Conservation (phyloP, 1,284 basidiomycete genomes). For the Ustilago loliicola region DNA sequence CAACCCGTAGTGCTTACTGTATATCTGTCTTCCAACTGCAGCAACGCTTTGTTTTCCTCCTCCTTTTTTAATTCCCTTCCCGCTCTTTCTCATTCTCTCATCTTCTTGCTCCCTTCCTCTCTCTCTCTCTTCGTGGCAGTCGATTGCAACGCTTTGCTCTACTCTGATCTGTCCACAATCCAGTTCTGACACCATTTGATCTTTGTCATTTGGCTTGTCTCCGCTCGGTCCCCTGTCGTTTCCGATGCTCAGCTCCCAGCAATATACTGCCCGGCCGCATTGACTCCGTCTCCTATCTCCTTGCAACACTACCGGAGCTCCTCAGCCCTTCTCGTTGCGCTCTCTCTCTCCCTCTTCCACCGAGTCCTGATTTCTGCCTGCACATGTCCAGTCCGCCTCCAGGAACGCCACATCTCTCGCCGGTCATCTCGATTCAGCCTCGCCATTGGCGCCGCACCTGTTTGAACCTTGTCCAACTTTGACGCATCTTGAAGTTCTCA, state of each 20-base stretch:
- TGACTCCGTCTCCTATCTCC: not conserved
- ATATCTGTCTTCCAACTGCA: not conserved
- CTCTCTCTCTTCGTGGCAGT: not conserved
- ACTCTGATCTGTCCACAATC: too few species aligned
- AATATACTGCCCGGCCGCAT: conserved; percentile 21
- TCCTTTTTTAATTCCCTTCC: conserved; percentile 4
- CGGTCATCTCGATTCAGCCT: conserved; percentile 1
- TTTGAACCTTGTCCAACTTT: not conserved
- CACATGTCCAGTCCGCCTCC: not conserved
- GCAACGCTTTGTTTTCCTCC: not conserved
- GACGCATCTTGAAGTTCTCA: not conserved
- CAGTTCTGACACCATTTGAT: too few species aligned
- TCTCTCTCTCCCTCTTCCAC: not conserved
- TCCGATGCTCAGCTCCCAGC: not conserved
- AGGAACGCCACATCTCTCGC: not conserved
- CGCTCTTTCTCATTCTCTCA: not conserved
- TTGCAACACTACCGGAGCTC: not conserved
- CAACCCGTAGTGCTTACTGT: conserved; percentile 8
- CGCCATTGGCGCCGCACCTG: not conserved
- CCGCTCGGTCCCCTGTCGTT: not conserved
- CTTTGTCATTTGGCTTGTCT: too few species aligned
- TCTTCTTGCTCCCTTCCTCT: not conserved
- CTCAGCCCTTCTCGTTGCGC: not conserved
- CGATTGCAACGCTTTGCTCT: not conserved
- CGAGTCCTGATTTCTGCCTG: not conserved